Base-by-base conservation (phyloP, 1,284 basidiomycete species). In the Pseudozyma sp. region DNA sequence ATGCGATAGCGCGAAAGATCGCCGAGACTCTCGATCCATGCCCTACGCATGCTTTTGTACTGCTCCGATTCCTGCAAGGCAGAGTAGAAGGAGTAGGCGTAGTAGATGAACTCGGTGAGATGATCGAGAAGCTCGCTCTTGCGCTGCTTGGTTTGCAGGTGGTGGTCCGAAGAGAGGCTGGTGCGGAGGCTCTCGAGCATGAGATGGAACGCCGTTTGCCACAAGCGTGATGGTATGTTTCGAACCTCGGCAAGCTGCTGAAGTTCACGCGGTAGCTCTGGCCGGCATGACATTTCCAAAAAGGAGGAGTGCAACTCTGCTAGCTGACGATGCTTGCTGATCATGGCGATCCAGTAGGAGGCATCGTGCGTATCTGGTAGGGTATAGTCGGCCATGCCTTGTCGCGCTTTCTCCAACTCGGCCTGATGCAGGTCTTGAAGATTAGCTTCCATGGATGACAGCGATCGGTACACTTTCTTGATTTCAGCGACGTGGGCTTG, bases 11-110 rank as follows among this genome's bases (percentile, higher is more conserved):
- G 88, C 0, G 96, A 94, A 35, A 99, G 88, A 85, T 98, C 95
- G 29, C 96, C 96, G 13, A 99, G 90, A 6, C 94, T 94, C 84
- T 99, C 95, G 54, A 98, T 90, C 94, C 96, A 99, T 1, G 90
- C 90, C 1, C 89, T 87, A 62, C 91, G 90, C 86, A 95, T 95
- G 9, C 86, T 85, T 11, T 85, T 85, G 54, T 97, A 88, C 3
- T 87, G 88, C 17, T 89, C 90, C 80, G 95, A 92, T 81, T 98
- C 96, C 56, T 94, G 88, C 7, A 99, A 88, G 46, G 91, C 90
- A 0, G 94, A 92, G 86, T 98, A 98, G 81, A 95, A 96, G 0
- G 90, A 90, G 85, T 99, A 99, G 0, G 95, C 92, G 78, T 93
- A 96, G 81, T 95, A 94, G 54, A 98, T 93, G 78, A 95, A 96